phyloP scores from a whole-genome alignment of 192 early-diverging fungal species.

The Chytriomyces sp. region DNA sequence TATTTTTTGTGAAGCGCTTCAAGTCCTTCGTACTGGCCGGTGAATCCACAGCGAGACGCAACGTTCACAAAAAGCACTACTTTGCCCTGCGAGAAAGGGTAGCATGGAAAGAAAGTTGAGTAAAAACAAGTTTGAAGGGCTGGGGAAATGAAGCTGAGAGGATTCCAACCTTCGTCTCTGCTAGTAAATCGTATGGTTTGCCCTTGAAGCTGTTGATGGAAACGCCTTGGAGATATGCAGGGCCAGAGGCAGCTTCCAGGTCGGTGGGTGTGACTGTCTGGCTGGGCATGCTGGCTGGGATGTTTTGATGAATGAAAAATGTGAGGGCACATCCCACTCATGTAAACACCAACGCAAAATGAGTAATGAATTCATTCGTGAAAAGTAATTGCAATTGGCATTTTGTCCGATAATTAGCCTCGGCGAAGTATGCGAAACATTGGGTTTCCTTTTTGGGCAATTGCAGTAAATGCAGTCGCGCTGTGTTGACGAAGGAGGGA shows the following conservation, averaged over 20 bases:
- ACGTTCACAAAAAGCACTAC: conserved; percentile 88
- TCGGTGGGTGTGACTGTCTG: background rate
- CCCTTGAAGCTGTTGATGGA: background rate
- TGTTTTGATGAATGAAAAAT: no score
- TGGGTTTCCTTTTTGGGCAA: no score
- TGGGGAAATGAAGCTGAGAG: background rate
- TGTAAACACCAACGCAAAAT: no score
- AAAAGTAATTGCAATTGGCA: no score
- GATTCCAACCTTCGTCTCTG: background rate
- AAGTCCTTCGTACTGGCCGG: conserved; percentile 62
- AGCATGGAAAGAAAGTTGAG: background rate
- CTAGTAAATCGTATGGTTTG: background rate
- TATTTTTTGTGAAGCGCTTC: conserved; percentile 55
- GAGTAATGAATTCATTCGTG: no score
- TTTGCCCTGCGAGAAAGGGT: conserved; percentile 56
- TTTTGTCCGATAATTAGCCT: no score
- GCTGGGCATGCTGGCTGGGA: no score
- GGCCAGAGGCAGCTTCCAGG: background rate
- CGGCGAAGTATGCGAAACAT: no score
- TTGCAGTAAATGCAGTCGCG: no score
- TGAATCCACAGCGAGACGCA: conserved; percentile 88
- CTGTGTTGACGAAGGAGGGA: no score
- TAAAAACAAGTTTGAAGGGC: background rate
- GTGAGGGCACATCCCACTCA: no score
- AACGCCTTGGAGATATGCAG: background rate